Evolutionary conservation across 1,284 basidiomycete species (phyloP).

Genomic region (Agroathelia rolfsii): DNA sequence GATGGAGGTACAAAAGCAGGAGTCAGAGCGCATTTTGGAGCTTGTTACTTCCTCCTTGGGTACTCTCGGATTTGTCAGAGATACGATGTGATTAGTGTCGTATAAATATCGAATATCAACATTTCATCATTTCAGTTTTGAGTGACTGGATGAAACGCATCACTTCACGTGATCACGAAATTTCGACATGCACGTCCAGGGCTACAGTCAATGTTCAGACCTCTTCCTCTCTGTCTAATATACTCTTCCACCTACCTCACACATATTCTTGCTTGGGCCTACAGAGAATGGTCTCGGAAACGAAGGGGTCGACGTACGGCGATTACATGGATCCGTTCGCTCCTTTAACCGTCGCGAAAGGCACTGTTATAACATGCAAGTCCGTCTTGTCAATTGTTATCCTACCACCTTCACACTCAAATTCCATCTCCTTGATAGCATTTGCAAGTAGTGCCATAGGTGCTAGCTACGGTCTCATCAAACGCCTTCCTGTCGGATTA

Average conservation of each 20-base stretch:
- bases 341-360: slow-evolving; percentile 39
- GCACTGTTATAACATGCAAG: slow-evolving; percentile 63
- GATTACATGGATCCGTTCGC: too few species aligned
- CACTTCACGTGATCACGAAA: too few species aligned
- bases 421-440: slow-evolving; percentile 16
- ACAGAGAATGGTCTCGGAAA: too few species aligned
- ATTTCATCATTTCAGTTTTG: not conserved
- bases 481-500: slow-evolving; percentile 30
- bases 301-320: too few species aligned
- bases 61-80: slow-evolving; percentile 58
- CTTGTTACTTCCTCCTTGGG: slow-evolving; percentile 63
- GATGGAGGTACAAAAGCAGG: slow-evolving; percentile 53
- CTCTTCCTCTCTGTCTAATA: too few species aligned
- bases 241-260: too few species aligned
- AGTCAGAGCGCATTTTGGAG: slow-evolving; percentile 66
- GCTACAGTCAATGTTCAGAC: too few species aligned
- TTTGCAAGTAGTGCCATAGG: slow-evolving; percentile 42
- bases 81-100: slow-evolving; percentile 23
- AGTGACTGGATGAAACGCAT: slow-evolving; percentile 7
- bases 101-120: not conserved
- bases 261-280: too few species aligned
- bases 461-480: slow-evolving; percentile 43
- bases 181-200: too few species aligned
- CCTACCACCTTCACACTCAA: slow-evolving; percentile 17
- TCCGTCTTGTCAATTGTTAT: slow-evolving; percentile 36